A percentile compares a stretch with the other conserved stretches of the same genome.
phyloP scores from a whole-genome alignment of 768 basidiomycete species.

The Nevesoporus exiguus region DNA sequence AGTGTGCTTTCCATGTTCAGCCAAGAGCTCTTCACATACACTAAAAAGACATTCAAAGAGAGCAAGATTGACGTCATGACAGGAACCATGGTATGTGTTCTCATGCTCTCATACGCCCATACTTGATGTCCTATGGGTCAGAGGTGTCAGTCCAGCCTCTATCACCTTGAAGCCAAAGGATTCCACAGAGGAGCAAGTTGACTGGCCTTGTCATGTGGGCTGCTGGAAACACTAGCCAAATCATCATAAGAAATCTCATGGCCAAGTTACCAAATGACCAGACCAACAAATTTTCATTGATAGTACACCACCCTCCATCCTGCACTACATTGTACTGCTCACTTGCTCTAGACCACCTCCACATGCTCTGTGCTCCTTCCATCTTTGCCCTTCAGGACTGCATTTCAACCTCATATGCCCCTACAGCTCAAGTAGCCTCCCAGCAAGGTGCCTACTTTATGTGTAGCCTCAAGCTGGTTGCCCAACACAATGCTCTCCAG shows the following conservation, averaged over 20 bases:
- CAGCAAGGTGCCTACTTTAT: constrained; percentile 95
- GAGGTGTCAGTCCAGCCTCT: constrained; percentile 66
- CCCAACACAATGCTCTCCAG: constrained; percentile 66
- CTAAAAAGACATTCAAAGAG: constrained; percentile 90
- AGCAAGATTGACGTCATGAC: constrained; percentile 97
- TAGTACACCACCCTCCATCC: constrained; percentile 66
- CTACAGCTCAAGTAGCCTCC: constrained; percentile 94
- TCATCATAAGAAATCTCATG: constrained; percentile 62
- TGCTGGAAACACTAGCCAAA: constrained; percentile 56
- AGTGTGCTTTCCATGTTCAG: constrained; percentile 92
- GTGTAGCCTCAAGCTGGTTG: constrained; percentile 71
- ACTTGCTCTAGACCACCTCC: constrained; percentile 58
- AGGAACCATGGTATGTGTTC: constrained; percentile 81
- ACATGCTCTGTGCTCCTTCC: constrained; percentile 69
- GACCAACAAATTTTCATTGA: constrained; percentile 82
- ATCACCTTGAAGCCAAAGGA: constrained; percentile 93
- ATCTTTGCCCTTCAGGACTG: constrained; percentile 97
- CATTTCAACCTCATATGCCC: constrained; percentile 89
- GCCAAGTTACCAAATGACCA: constrained; percentile 70
- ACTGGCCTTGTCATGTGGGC: constrained; percentile 96
- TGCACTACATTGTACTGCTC: background rate
- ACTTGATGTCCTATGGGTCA: constrained; percentile 18
- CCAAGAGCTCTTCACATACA: constrained; percentile 85
- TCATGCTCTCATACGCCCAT: background rate
- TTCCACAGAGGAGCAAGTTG: constrained; percentile 79